These are phyloP conservation scores for Ilex aquifolium DNA, from an alignment of 257 asterid species.

Conservation along the genomic window DNA sequence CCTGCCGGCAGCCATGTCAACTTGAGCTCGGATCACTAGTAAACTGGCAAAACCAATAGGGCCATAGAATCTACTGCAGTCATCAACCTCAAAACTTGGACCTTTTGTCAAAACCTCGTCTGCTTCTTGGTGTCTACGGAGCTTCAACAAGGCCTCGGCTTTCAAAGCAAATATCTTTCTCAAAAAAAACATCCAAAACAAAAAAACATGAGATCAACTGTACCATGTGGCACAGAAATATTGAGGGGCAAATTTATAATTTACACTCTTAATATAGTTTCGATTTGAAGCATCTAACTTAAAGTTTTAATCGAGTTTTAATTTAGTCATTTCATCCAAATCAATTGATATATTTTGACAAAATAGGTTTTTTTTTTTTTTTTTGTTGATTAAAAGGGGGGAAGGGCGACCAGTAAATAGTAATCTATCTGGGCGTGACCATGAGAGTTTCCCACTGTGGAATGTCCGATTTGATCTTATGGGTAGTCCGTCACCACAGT, in stretches of 20 bases:
- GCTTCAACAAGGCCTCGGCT: conserved; percentile 70
- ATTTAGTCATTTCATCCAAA: not conserved
- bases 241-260: too few relatives aligned
- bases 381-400: too few relatives aligned
- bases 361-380: too few relatives aligned
- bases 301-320: too few relatives aligned
- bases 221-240: not conserved
- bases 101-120: conserved; percentile 48
- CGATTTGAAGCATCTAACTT: too few relatives aligned
- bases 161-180: conserved; percentile 63
- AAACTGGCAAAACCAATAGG: conserved; percentile 51
- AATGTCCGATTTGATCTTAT: too few relatives aligned
- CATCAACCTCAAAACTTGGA: conserved; percentile 57
- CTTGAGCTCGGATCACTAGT: conserved; percentile 55
- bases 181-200: not conserved
- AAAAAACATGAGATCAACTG: not conserved
- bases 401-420: too few relatives aligned
- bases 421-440: too few relatives aligned
- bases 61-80: conserved; percentile 59
- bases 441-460: too few relatives aligned
- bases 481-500: too few relatives aligned
- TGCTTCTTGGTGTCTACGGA: conserved; percentile 66
- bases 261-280: too few relatives aligned
- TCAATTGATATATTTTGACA: too few relatives aligned
- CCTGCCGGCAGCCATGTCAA: conserved; percentile 71